phyloP scores from a whole-genome alignment of 2,329 filamentous ascomycete species.

The Stemphylium beticola region DNA sequence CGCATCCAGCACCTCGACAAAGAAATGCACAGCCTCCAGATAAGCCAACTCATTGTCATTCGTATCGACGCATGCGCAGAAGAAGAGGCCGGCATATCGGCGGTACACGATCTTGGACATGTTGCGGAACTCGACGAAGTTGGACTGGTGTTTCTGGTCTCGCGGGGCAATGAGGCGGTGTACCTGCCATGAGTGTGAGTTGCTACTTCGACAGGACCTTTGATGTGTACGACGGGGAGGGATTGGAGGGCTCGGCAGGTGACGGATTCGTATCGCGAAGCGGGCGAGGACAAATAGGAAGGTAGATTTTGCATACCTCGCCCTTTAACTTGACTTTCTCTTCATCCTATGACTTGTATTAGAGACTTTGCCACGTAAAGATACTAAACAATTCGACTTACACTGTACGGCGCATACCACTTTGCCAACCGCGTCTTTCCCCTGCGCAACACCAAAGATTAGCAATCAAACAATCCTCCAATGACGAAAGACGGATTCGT shows the following conservation, averaged over 20 bases:
- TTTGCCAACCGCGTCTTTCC: conserved; percentile 98
- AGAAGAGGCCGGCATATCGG: conserved; percentile 96
- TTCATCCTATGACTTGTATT: conserved; percentile 68
- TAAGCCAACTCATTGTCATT: conserved; percentile 99
- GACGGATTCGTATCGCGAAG: not conserved
- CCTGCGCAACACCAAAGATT: conserved; percentile 56
- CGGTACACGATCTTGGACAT: conserved; percentile 94
- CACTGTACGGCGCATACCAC: conserved; percentile 97
- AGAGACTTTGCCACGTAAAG: conserved; percentile 17
- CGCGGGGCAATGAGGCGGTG: conserved; percentile 96
- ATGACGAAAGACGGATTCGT: conserved; percentile 12
- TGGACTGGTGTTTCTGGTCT: conserved; percentile 99
- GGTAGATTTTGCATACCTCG: conserved; percentile 66
- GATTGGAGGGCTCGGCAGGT: not conserved
- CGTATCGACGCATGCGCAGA: conserved; percentile 98
- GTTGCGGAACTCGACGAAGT: conserved; percentile 95
- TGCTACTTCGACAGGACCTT: not conserved
- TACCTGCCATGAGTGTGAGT: conserved; percentile 61
- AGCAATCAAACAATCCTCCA: not conserved
- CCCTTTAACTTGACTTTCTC: conserved; percentile 99
- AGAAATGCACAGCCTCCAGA: conserved; percentile 98
- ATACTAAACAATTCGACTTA: conserved; percentile 45
- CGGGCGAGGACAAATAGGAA: not conserved
- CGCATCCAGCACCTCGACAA: conserved; percentile 96
- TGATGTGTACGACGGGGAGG: not conserved